phyloP scores from a whole-genome alignment of 2,329 filamentous ascomycete species.

The Fusarium denticulatum region DNA sequence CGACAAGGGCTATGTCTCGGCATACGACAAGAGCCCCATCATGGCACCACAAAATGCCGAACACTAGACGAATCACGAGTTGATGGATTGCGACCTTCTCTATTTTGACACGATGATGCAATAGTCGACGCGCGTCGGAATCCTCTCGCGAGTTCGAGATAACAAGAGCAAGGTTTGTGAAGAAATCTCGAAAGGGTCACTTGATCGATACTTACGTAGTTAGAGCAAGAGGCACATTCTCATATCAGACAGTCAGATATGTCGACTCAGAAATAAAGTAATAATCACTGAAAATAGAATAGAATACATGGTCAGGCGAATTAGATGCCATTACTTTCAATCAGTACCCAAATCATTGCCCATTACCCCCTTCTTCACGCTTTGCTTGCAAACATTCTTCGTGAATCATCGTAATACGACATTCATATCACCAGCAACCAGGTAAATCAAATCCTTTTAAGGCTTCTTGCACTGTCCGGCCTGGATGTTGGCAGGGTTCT shows the following conservation, averaged over 20 bases:
- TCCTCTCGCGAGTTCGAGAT: neutral
- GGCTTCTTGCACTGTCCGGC: conserved; percentile 17
- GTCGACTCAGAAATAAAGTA: accelerated
- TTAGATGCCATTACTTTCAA: neutral
- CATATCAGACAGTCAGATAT: neutral
- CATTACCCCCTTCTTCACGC: neutral
- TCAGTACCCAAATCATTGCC: accelerated
- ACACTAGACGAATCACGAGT: neutral
- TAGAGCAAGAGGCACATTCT: too few relatives aligned
- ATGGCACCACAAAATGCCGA: neutral
- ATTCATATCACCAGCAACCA: neutral
- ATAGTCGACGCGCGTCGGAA: neutral
- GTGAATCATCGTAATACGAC: neutral
- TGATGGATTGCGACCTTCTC: neutral
- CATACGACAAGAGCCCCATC: conserved; percentile 13
- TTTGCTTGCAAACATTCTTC: neutral
- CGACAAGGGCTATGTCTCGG: neutral
- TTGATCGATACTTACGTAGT: too few relatives aligned
- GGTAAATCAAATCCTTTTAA: neutral
- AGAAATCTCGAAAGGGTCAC: neutral
- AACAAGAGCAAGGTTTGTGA: neutral
- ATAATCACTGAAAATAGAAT: neutral
- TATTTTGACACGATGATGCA: neutral
- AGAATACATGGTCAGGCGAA: neutral
- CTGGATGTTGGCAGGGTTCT: conserved; percentile 2